Conservation (phyloP, 2,329 filamentous ascomycete species). For the Beauveria scarabaeidicola region DNA sequence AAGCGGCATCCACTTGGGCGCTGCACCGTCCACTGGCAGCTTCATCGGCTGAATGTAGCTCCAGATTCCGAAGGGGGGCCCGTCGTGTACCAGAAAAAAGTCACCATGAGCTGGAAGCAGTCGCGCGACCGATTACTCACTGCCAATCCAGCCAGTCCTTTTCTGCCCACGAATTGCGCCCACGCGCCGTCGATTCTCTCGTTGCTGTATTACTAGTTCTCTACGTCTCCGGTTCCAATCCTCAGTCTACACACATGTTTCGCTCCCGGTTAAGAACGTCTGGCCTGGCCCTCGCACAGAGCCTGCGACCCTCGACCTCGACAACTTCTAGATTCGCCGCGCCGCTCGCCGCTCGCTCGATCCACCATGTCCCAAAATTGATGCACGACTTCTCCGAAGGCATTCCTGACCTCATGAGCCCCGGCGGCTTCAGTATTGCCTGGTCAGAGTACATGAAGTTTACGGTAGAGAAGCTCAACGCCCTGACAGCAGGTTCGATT, state of each 20-base stretch:
- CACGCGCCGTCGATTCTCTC: neutral
- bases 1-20: too few relatives aligned
- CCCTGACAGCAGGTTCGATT: slow-evolving; percentile 58
- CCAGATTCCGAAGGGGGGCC: slow-evolving; percentile 12
- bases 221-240: neutral
- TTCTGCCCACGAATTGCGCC: neutral
- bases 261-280: slow-evolving; percentile 47
- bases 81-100: neutral
- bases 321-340: slow-evolving; percentile 24
- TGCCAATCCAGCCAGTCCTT: neutral
- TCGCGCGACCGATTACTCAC: slow-evolving; percentile 5
- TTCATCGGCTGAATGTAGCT: slow-evolving; percentile 10
- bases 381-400: slow-evolving; percentile 39
- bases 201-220: neutral
- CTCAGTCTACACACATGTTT: slow-evolving; percentile 33
- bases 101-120: neutral
- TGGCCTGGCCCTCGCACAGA: slow-evolving; percentile 30
- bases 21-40: neutral
- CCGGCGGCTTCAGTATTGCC: slow-evolving; percentile 61
- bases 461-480: slow-evolving; percentile 69
- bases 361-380: slow-evolving; percentile 41
- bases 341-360: slow-evolving; percentile 27
- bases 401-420: slow-evolving; percentile 63
- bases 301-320: slow-evolving; percentile 29
- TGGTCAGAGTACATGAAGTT: slow-evolving; percentile 77